Evolutionary conservation across 2,329 filamentous ascomycete genomes (phyloP).

Genomic region (Fusarium guadeloupense): DNA sequence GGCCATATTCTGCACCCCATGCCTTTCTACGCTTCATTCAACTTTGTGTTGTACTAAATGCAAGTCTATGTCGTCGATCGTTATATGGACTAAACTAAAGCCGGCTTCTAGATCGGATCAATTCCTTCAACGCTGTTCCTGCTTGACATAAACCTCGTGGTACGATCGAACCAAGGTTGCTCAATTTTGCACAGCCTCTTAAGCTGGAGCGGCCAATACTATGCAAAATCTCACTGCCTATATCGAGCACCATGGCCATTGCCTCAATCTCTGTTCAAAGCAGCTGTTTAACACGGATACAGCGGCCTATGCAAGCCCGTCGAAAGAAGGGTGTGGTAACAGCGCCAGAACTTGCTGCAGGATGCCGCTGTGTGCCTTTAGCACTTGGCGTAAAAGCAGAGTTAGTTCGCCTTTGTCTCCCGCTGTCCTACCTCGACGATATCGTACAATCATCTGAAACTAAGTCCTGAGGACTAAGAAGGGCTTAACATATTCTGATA

Average conservation of each 20-base stretch:
- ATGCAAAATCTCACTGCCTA: background rate
- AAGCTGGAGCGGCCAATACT: background rate
- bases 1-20: background rate
- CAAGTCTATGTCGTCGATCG: background rate
- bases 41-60: background rate
- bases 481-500: constrained; percentile 5
- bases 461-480: constrained; percentile 24
- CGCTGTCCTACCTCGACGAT: constrained; percentile 39
- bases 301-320: constrained; percentile 30
- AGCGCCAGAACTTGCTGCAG: constrained; percentile 43
- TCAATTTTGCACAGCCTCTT: background rate
- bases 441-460: constrained; percentile 48
- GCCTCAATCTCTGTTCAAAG: background rate
- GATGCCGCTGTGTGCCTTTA: constrained; percentile 37
- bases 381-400: constrained; percentile 38
- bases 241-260: background rate
- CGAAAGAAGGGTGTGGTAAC: constrained; percentile 34
- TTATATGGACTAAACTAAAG: background rate
- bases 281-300: constrained; percentile 23
- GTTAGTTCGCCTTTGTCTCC: constrained; percentile 41
- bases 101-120: background rate
- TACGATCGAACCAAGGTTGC: background rate
- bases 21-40: constrained; percentile 1
- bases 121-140: background rate
- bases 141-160: background rate